Base-by-base conservation (phyloP, 106 monocot species). In the Dioscorea alata region DNA sequence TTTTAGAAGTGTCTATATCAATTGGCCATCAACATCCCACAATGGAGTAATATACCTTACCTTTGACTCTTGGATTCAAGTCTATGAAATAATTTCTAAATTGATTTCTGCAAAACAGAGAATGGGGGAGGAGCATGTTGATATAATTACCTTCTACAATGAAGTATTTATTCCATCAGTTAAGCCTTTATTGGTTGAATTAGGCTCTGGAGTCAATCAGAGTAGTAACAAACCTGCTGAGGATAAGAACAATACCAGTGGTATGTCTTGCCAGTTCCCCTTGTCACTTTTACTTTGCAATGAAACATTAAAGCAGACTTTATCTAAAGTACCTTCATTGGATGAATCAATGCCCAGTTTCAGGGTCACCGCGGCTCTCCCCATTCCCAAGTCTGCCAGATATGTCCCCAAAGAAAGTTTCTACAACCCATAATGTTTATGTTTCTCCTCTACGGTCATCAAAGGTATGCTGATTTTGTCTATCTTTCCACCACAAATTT, bases 351-450 rank as follows among this genome's bases (percentile, higher is more conserved):
- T 89, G 86, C 17, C 77, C 79, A 75, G 56, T 76, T 65, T 89
- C 84, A 61, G 86, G 85, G 60, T 97, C 97, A 49, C 97, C 97
- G 69, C 79, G 89, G 61, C 28, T 92, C 35, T 59, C 92, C 59
- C 71, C 79, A 56, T 97, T 97, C 61, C 97, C 92, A 69, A 86
- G 73, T 75, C 78, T 97, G n/a, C 97, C 97, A 1, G 97, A 97
- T 66, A 92, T 97, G 89, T 97, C 97, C 34, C 97, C 97, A 0
- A 97, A 92, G 85, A 97, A 97, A 81, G 97, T 97, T 64, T 97
- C 97, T 35, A 84, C 89, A 50, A 64, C 84, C 24, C 96, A 92
- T 69, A 96, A 96, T 68, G 86, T 96, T 49, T 97, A 97, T 73
- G 97, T 97, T 14, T 97, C 92, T 78, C 92, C 92, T 23, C 58